Base-by-base conservation (phyloP, 306 rosid genomes). In the Prunus mongolica region DNA sequence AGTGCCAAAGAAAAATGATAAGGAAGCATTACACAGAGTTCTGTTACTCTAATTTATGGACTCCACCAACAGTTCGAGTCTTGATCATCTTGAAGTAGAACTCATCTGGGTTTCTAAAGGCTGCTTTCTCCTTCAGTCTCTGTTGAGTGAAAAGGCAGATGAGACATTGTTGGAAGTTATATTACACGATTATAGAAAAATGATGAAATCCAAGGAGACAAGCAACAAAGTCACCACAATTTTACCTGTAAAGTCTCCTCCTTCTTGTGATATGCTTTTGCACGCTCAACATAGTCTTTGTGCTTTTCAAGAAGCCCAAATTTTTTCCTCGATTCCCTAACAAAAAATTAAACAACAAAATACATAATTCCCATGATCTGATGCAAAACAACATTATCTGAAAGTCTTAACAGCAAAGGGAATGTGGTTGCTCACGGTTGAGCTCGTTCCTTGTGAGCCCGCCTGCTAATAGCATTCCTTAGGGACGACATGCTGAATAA, bases 231-330 rank as follows among this genome's bases (percentile, higher is more conserved):
- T 46, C 22, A 20, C 49, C 65, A 19, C 4, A 22, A 67, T 8
- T 32, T 19, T 73, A 94, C 98, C 92, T 66, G 87, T 51, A 94
- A 47, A 73, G 89, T 65, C 14, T 89, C 89, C 82, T 94, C 88
- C 79, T 92, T 91, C 58, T 81, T 76, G 82, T 92, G 97, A 74
- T 61, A 94, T 12, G 81, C 88, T 46, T 90, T 81, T 24, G 96
- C 98, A 51, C 96, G 96, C 78, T 84, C 78, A 1, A 91, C 90
- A 85, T 93, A 91, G 82, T 93, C 97, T 80, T 93, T 91, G 80
- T 93, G 98, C 68, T 90, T 93, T 76, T 93, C 98, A 32, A 90
- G 96, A 56, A 86, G 60, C 56, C 97, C 97, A 80, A 91, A 91
- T 74, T 85, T 90, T 47, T 82, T 87, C 85, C 91, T 84, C 50